These are phyloP conservation scores for Alternaria sp. DNA, from an alignment of 2,329 filamentous ascomycete species.

Conservation along the genomic window DNA sequence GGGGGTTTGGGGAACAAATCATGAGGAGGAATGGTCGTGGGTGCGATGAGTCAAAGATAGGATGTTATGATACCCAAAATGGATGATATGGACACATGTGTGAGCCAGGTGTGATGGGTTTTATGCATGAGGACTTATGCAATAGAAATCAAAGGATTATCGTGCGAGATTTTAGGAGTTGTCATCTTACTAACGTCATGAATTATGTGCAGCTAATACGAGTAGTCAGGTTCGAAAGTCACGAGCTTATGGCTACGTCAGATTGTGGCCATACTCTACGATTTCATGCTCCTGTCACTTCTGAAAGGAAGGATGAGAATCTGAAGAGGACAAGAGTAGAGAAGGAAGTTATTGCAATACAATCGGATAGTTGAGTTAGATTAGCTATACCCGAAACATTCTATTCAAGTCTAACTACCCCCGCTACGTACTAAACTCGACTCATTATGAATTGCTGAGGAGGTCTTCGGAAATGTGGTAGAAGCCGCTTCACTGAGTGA, in stretches of 20 bases:
- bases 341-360: not conserved
- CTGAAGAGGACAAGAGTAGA: not conserved
- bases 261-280: not conserved
- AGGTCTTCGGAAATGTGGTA: not conserved
- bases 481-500: too few relatives aligned
- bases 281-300: not conserved
- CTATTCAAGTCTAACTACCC: not conserved
- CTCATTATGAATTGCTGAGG: too few relatives aligned
- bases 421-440: not conserved
- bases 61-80: conserved; percentile 14
- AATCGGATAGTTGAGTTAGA: not conserved
- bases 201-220: fast-evolving
- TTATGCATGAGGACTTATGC: not conserved
- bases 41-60: not conserved
- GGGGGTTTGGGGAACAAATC: conserved; percentile 43
- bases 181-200: not conserved
- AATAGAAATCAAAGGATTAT: not conserved
- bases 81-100: not conserved
- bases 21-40: not conserved
- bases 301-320: not conserved
- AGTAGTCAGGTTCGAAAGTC: not conserved
- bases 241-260: not conserved
- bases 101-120: not conserved
- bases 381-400: not conserved
- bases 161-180: not conserved